Evolutionary conservation across 75 land plant genomes (phyloP), one percentile per base, ranked within the genome.

Genomic region (Pseudotsuga menziesii): DNA sequence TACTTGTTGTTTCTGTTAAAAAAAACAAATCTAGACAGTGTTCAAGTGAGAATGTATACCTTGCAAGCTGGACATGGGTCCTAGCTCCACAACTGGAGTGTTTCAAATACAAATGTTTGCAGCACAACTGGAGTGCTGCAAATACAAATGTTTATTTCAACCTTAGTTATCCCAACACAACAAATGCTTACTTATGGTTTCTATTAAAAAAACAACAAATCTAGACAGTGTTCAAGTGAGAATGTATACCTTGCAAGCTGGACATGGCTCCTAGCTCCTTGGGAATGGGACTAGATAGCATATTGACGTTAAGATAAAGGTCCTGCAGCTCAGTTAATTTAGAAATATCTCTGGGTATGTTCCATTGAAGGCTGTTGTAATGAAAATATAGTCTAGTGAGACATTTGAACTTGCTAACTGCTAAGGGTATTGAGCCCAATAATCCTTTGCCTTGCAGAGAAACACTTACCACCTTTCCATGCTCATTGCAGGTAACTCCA

Each of bases 271-370:
- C 93, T 25, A 96, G 83, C 84, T 96, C 86, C 25, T 79, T 58
- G 60, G 99, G 99, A 60, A 96, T 90, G 59, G 14, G 39, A n/a
- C 98, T 95, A 13, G 93, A 83, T 56, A 96, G 84, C 35, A 79
- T 78, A 70, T 96, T 96, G 20, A 89, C 85, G 79, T 94, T 83
- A n/a, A 96, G 90, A 74, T 94, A 94, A 27, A 96, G 82, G 61
- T 96, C 97, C 7, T 85, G 55, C 48, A 96, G 86, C 58, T 81
- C 86, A 7, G 80, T 76, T 13, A 94, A 81, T 36, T 78, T 72
- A 4, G 82, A 77, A 25, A 97, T 84, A 74, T 89, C 88, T 44
- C 74, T 73, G 6, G 99, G 99, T 63, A 97, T 89, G 70, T 72
- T 80, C n/a, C 98, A 97, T 7, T 56, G 66, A 56, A 96, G 86